These are phyloP conservation scores for Phytophthora palmivora DNA, from an alignment of 352 stramenopile genomes.

Conservation along the genomic window DNA sequence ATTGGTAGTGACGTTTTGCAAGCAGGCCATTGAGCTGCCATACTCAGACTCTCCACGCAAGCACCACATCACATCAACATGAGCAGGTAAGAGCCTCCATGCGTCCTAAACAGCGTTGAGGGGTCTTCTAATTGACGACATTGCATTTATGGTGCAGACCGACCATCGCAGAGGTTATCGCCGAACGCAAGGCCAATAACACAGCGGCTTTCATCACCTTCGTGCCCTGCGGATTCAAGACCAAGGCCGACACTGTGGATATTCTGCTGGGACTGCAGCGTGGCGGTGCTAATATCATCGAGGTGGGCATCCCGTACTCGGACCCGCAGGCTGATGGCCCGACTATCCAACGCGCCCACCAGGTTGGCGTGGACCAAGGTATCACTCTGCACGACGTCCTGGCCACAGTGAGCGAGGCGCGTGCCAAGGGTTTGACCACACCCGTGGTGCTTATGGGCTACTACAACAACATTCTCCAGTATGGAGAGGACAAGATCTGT, in stretches of 20 bases:
- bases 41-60: conserved; percentile 32
- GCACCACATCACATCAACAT: conserved; percentile 32
- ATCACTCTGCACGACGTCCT: conserved; percentile 95
- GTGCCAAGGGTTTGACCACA: conserved; percentile 91
- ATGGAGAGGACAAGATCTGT: conserved; percentile 94
- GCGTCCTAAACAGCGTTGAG: neutral
- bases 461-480: conserved; percentile 99
- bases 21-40: conserved; percentile 7
- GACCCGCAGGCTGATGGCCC: conserved; percentile 98
- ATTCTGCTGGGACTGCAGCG: conserved; percentile 97
- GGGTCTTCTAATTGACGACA: conserved; percentile 3
- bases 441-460: conserved; percentile 99
- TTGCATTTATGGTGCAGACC: conserved; percentile 40
- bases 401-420: conserved; percentile 91
- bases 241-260: conserved; percentile 94
- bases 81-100: conserved; percentile 26
- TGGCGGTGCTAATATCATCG: conserved; percentile 97
- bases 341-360: conserved; percentile 96
- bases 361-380: conserved; percentile 95
- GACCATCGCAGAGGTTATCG: conserved; percentile 73
- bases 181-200: conserved; percentile 68
- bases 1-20: conserved; percentile 4
- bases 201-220: conserved; percentile 97
- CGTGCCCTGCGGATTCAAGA: conserved; percentile 96
- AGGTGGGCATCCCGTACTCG: conserved; percentile 97